These are phyloP conservation scores for Agrostemma githago DNA, from an alignment of 148 eudicot genomes.

Conservation along the genomic window DNA sequence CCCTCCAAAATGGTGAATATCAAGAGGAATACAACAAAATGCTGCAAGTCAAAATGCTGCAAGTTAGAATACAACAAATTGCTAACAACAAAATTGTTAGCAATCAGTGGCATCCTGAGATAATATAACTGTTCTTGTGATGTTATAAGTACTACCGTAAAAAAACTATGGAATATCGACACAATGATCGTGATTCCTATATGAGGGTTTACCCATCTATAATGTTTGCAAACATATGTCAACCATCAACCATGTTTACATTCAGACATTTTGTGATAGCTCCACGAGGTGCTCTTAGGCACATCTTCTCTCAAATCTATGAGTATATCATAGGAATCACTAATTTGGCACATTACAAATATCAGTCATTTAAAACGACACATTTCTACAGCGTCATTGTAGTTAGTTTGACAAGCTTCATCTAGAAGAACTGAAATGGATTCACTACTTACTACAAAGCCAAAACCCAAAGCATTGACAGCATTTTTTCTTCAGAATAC, in stretches of 20 bases:
- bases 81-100: neutral
- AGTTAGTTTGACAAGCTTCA: neutral
- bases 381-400: neutral
- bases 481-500: neutral
- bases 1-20: neutral
- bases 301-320: neutral
- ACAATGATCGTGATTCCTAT: neutral
- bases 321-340: neutral
- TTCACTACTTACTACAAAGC: neutral
- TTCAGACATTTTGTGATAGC: neutral
- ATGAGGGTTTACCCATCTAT: neutral
- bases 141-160: no score
- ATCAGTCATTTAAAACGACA: neutral
- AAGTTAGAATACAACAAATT: constrained; percentile 4
- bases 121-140: neutral
- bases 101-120: neutral
- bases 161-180: neutral
- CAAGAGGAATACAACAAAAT: constrained; percentile 5
- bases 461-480: neutral
- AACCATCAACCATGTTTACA: neutral
- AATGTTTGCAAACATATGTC: neutral
- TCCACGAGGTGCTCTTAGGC: neutral
- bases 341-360: neutral
- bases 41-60: no score
- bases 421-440: neutral